Evolutionary conservation across 257 asterid species (phyloP).

Genomic region (Handroanthus guayacan): DNA sequence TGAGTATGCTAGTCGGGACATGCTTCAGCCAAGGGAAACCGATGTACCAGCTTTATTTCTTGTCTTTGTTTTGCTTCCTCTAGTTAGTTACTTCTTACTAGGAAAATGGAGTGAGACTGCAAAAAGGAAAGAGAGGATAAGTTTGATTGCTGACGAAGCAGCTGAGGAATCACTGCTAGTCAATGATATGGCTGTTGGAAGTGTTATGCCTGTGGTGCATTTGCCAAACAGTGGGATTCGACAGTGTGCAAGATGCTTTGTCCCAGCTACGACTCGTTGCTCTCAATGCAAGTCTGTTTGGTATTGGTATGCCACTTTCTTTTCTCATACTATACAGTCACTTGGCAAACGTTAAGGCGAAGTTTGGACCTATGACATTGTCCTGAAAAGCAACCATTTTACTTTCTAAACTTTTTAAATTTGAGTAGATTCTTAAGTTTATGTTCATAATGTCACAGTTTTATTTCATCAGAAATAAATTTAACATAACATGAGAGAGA

Average conservation of each 20-base stretch:
- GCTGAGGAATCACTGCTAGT: slow-evolving; percentile 60
- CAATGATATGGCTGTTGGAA: slow-evolving; percentile 54
- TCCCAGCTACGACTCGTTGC: slow-evolving; percentile 80
- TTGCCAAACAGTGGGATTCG: slow-evolving; percentile 51
- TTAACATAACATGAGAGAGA: background rate
- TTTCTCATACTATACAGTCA: background rate
- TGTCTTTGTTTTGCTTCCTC: slow-evolving; percentile 80
- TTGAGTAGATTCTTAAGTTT: background rate
- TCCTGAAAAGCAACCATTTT: background rate
- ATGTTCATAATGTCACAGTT: background rate
- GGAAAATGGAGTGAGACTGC: slow-evolving; percentile 81
- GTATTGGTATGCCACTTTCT: slow-evolving; percentile 70
- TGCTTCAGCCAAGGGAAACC: slow-evolving; percentile 87
- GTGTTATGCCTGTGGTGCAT: slow-evolving; percentile 50
- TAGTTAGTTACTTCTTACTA: slow-evolving; percentile 67
- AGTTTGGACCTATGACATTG: background rate
- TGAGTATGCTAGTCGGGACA: slow-evolving; percentile 74
- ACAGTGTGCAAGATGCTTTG: slow-evolving; percentile 72
- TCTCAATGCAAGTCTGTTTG: slow-evolving; percentile 81
- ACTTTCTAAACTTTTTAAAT: slow-evolving; percentile 9
- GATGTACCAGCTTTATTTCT: slow-evolving; percentile 68
- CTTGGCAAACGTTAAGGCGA: background rate
- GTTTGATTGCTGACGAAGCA: slow-evolving; percentile 56
- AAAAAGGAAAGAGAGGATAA: slow-evolving; percentile 59
- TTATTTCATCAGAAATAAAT: background rate